phyloP scores from a whole-genome alignment of 2,329 filamentous ascomycete genomes.

The Pseudogymnoascus sp. region DNA sequence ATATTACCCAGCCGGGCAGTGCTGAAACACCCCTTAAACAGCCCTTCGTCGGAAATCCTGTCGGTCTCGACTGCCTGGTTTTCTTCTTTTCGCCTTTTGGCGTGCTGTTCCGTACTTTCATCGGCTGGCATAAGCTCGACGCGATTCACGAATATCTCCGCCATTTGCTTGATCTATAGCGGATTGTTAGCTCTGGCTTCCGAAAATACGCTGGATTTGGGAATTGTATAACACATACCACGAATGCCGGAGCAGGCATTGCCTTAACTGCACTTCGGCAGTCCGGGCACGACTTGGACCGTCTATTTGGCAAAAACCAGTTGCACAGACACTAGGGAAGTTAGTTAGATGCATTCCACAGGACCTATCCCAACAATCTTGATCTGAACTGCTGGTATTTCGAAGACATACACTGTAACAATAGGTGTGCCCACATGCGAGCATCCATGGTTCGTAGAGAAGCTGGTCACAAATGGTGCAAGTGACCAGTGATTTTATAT shows the following conservation, averaged over 20 bases:
- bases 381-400: not conserved
- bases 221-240: conserved; percentile 34
- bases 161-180: conserved; percentile 53
- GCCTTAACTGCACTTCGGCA: conserved; percentile 51
- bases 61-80: conserved; percentile 50
- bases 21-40: conserved; percentile 49
- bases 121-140: conserved; percentile 52
- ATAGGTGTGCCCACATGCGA: conserved; percentile 62
- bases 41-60: conserved; percentile 43
- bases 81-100: conserved; percentile 48
- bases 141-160: conserved; percentile 51
- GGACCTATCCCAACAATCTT: not conserved
- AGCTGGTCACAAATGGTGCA: conserved; percentile 62
- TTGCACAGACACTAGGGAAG: conserved; percentile 27
- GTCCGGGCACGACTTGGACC: conserved; percentile 59
- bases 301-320: conserved; percentile 34
- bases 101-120: conserved; percentile 55
- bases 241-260: conserved; percentile 54
- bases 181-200: not conserved
- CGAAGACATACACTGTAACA: conserved; percentile 51
- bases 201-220: not conserved
- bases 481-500: conserved; percentile 50
- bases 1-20: conserved; percentile 4
- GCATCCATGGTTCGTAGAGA: conserved; percentile 60
- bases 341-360: conserved; percentile 15